Evolutionary conservation across 768 basidiomycete species (phyloP).

Genomic region (Pholiota molesta): DNA sequence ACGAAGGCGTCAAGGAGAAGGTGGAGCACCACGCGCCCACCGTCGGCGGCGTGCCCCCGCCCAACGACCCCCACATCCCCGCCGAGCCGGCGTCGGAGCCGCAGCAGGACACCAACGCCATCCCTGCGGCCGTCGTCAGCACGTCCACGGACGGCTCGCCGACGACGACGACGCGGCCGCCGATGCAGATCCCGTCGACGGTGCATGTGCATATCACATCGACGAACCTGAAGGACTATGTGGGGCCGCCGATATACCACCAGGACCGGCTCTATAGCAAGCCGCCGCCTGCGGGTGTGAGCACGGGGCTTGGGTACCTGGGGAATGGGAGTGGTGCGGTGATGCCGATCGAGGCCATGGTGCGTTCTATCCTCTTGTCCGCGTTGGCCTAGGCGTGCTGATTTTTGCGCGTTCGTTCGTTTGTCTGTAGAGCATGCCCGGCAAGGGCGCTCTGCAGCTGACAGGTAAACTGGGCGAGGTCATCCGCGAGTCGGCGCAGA

Average conservation of each 20-base stretch:
- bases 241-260: slow-evolving; percentile 94
- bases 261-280: slow-evolving; percentile 88
- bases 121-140: slow-evolving; percentile 57
- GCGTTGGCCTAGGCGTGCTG: background rate
- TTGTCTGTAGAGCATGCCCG: slow-evolving; percentile 84
- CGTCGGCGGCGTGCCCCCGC: slow-evolving; percentile 24
- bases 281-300: slow-evolving; percentile 88
- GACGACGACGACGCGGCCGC: slow-evolving; percentile 53
- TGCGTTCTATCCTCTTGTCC: slow-evolving; percentile 36
- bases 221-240: slow-evolving; percentile 93
- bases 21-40: background rate
- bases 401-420: background rate
- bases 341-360: slow-evolving; percentile 96
- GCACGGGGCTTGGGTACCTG: slow-evolving; percentile 92
- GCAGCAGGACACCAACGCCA: slow-evolving; percentile 66
- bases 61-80: slow-evolving; percentile 18
- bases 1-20: background rate
- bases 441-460: slow-evolving; percentile 88
- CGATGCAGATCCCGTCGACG: slow-evolving; percentile 75
- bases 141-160: slow-evolving; percentile 27
- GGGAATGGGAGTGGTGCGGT: slow-evolving; percentile 97
- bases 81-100: slow-evolving; percentile 12
- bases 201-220: slow-evolving; percentile 83
- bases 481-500: slow-evolving; percentile 95
- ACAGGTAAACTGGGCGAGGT: slow-evolving; percentile 99